Conservation (phyloP, 768 basidiomycete species). For the Coprinopsis strossmayeri region DNA sequence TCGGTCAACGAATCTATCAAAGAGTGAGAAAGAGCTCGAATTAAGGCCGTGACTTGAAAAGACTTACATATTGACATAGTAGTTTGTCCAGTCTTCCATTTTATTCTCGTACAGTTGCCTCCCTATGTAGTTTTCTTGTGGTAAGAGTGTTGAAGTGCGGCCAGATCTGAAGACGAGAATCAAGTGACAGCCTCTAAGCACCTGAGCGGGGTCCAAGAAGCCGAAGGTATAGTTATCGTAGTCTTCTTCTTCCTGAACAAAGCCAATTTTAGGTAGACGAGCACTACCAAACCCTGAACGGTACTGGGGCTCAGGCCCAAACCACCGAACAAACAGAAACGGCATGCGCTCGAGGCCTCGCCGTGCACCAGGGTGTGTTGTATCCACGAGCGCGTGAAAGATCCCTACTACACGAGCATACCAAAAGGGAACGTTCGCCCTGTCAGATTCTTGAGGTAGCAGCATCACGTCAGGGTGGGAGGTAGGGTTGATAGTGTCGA, state of each 20-base stretch:
- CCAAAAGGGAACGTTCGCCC: conserved; percentile 11
- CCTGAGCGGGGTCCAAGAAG: conserved; percentile 26
- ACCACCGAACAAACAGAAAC: conserved; percentile 37
- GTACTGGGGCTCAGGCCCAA: conserved; percentile 21
- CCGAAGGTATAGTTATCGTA: conserved; percentile 21
- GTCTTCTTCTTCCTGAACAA: conserved; percentile 19
- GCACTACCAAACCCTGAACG: conserved; percentile 20
- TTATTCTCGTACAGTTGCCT: not conserved
- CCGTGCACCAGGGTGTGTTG: not conserved
- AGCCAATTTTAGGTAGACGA: conserved; percentile 31
- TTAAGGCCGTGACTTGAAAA: not conserved
- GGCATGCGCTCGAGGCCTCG: conserved; percentile 16
- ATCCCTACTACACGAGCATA: conserved; percentile 18
- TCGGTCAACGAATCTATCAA: conserved; percentile 29
- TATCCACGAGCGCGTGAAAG: conserved; percentile 15
- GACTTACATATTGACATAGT: conserved; percentile 31
- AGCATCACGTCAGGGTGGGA: conserved; percentile 13
- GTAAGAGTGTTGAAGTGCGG: conserved; percentile 13
- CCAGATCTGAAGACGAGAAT: conserved; percentile 26
- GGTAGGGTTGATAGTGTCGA: conserved; percentile 17
- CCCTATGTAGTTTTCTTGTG: not conserved
- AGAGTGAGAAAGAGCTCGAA: not conserved
- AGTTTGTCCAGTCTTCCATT: conserved; percentile 19
- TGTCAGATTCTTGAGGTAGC: conserved; percentile 1
- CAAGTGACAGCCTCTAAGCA: conserved; percentile 26